Evolutionary conservation across 176 grass and related monocot species (phyloP), one percentile per base, ranked within the genome.

Genomic region (Poa pratensis): DNA sequence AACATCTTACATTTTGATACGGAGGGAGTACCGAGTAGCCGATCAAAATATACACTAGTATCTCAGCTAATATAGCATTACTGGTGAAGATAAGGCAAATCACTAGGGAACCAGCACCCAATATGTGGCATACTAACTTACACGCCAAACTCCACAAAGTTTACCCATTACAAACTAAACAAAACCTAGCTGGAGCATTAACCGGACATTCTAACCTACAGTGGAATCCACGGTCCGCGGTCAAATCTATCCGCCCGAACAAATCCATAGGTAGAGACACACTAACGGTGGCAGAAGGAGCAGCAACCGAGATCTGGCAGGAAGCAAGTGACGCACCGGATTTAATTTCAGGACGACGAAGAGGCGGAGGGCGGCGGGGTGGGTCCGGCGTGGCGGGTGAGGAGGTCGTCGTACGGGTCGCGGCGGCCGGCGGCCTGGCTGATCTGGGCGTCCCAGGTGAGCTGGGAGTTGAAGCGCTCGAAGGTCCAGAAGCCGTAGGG

Each of bases 401-500:
- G 81, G 45, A 99, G 62, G 43, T 96, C 91, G 75, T 99, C 96
- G 88, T 99, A 99, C 84, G 96, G 96, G 79, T 99, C 96, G 65
- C 96, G 91, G 79, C 96, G 91, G 43, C 94, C 96, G 43, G 79
- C 83, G 16, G 74, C 84, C 84, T 96, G 94, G 83, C 94, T 96
- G 86, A 99, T 96, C 84, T 96, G 88, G 2, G 96, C 66, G n/a
- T 99, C 94, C 86, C 69, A 86, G 74, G 57, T 53, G 81, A 96
- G 91, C 88, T 99, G 94, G 76, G 89, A 71, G 82, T 99, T 99
- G 92, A 99, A 94, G 20, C 91, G 90, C 0, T 99, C 97, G 84
- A 99, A 99, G 86, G 91, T 99, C 91, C 94, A 96, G 91, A 92
- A 96, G 51, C 97, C 97, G 86, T 94, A 99, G 75, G 97, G 94